A percentile compares a stretch with the other conserved stretches of the same genome.
phyloP scores from a whole-genome alignment of 2,329 filamentous ascomycete genomes.

The Lachnellula willkommii region DNA sequence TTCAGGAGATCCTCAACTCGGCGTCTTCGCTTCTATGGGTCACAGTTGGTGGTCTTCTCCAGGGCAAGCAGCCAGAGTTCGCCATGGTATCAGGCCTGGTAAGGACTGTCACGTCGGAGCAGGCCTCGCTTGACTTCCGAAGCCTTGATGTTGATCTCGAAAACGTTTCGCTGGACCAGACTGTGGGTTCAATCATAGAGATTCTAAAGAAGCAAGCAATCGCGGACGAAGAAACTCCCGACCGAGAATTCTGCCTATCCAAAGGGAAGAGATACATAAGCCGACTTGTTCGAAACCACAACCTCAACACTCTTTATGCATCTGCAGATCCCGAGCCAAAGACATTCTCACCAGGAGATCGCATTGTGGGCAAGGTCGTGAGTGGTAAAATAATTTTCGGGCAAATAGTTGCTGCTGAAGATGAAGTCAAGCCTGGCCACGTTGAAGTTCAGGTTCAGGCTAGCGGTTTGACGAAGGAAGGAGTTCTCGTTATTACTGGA shows the following conservation, averaged over 20 bases:
- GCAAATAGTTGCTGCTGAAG: background rate
- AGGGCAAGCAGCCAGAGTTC: slow-evolving; percentile 21
- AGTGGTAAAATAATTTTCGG: background rate
- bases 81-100: slow-evolving; percentile 2
- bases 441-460: background rate
- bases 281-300: slow-evolving; percentile 22
- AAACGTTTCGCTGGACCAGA: background rate
- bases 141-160: background rate
- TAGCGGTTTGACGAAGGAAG: background rate
- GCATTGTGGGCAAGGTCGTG: background rate
- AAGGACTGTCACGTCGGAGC: slow-evolving; percentile 1
- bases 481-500: background rate
- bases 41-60: slow-evolving; percentile 9
- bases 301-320: slow-evolving; percentile 11
- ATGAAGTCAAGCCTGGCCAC: background rate
- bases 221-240: background rate
- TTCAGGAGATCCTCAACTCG: background rate
- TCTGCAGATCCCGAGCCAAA: background rate
- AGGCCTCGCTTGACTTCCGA: slow-evolving; percentile 3
- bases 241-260: slow-evolving; percentile 26
- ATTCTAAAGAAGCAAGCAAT: background rate
- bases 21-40: slow-evolving; percentile 2
- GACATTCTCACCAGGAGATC: background rate
- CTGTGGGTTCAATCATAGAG: background rate
- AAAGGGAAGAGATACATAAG: slow-evolving; percentile 21